These are phyloP conservation scores for Nitzschia inconspicua DNA, from an alignment of 108 stramenopile genomes.

Conservation along the genomic window DNA sequence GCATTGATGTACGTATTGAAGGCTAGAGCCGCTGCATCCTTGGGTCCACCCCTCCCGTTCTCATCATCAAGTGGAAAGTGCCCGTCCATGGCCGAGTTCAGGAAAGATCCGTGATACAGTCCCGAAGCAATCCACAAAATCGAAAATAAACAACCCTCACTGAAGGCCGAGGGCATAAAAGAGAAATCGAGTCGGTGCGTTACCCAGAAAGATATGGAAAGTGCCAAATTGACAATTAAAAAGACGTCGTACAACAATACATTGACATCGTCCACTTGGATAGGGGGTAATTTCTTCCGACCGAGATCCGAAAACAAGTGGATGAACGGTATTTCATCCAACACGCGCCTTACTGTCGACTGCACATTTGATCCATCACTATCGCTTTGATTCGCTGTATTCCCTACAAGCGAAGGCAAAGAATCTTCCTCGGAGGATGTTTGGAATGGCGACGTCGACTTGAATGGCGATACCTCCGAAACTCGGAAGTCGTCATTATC, in stretches of 20 bases:
- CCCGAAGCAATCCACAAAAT: conserved; percentile 57
- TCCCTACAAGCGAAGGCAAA: too few relatives aligned
- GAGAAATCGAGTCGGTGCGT: conserved; percentile 49
- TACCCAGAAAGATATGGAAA: conserved; percentile 67
- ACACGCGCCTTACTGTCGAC: neutral
- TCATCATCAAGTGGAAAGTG: conserved; percentile 44
- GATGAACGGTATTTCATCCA: conserved; percentile 22
- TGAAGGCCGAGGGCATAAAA: conserved; percentile 40
- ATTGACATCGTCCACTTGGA: conserved; percentile 50
- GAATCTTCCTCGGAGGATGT: too few relatives aligned
- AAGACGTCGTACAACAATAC: conserved; percentile 62
- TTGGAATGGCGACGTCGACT: too few relatives aligned
- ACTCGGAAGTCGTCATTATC: too few relatives aligned
- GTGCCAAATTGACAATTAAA: conserved; percentile 48
- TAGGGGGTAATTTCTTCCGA: conserved; percentile 40
- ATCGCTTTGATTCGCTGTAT: neutral
- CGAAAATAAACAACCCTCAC: conserved; percentile 54
- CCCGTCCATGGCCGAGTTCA: conserved; percentile 60
- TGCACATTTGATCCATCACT: neutral
- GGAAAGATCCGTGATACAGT: conserved; percentile 55
- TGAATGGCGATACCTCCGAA: too few relatives aligned
- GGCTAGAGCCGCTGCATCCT: conserved; percentile 45
- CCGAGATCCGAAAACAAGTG: conserved; percentile 6
- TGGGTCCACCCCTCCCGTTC: conserved; percentile 43
- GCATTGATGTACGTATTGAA: conserved; percentile 49